Base-by-base conservation (phyloP, 202 grass and related monocot genomes). In the Dendrocalamus latiflorus region DNA sequence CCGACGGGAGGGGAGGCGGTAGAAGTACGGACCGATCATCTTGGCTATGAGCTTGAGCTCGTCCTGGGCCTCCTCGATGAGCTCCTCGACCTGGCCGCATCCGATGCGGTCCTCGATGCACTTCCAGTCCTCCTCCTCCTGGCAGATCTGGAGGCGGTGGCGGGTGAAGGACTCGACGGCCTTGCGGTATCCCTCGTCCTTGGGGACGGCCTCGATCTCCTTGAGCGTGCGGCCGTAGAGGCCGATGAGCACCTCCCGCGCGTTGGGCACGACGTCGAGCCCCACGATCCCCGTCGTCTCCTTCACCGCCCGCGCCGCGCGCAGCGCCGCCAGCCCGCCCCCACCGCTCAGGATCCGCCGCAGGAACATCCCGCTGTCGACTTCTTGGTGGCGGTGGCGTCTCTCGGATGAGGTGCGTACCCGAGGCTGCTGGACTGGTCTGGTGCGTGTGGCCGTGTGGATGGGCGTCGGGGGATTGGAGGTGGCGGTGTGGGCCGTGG, bases 21-120 rank as follows among this genome's bases (percentile, higher is more conserved):
- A 24, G 36, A 39, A 56, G n/a, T 13, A 82, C 72, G 17, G 43
- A 98, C 96, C 96, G 44, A 91, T 85, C 86, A 98, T 94, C 86
- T 93, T 98, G 41, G 44, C 30, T 64, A 98, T 93, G 83, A 98
- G 93, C 85, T 90, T 95, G 85, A 95, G 93, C 70, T 98, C 96
- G 48, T 98, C 95, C 83, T 93, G 59, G 41, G 95, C 95, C 85
- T 98, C 95, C 89, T 98, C 95, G 77, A 98, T 93, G 65, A 99
- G 91, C 85, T 99, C 96, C 87, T 99, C 96, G 22, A 99, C 89
- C 77, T 99, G 93, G n/a, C 91, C 96, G 84, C 96, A 95, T 8
- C 81, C 90, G 54, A 98, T 74, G 50, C 86, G 86, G 65, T 89
- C 81, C 91, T 98, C 96, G 87, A 98, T 95, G 87, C 69, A 22